Conservation (phyloP, 345 rosid species). For the Garcia nutans region DNA sequence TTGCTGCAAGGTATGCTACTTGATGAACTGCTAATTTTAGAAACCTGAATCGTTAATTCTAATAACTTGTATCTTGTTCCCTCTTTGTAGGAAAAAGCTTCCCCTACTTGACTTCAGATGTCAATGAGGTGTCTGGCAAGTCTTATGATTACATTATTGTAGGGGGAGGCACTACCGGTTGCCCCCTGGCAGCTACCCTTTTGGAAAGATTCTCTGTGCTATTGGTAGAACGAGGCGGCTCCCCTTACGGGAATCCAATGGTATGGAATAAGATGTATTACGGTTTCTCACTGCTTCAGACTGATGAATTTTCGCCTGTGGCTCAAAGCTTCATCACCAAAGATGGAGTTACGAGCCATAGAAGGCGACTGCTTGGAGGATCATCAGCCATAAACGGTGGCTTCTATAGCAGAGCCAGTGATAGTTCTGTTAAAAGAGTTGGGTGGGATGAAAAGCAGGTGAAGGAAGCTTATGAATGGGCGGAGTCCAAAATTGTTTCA, state of each 20-base stretch:
- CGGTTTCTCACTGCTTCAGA: conserved; percentile 52
- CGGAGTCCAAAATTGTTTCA: conserved; percentile 62
- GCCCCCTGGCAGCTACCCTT: conserved; percentile 67
- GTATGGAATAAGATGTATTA: conserved; percentile 39
- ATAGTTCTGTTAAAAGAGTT: conserved; percentile 42
- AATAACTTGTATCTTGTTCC: not conserved
- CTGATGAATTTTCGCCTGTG: conserved; percentile 55
- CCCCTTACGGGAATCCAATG: conserved; percentile 58
- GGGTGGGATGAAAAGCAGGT: conserved; percentile 65
- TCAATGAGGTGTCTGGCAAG: conserved; percentile 52
- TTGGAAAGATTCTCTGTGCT: conserved; percentile 60
- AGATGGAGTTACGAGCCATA: conserved; percentile 50
- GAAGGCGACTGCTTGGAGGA: conserved; percentile 75
- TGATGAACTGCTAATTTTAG: not conserved
- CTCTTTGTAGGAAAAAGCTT: conserved; percentile 37
- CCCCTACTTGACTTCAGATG: conserved; percentile 62
- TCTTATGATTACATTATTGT: conserved; percentile 68
- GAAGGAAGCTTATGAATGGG: conserved; percentile 65
- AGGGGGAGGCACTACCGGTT: conserved; percentile 74
- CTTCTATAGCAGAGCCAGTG: conserved; percentile 69
- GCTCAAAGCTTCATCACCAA: conserved; percentile 58
- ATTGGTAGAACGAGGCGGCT: conserved; percentile 63
- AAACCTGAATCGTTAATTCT: not conserved
- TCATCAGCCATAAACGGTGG: conserved; percentile 70
- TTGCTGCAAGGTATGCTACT: conserved; percentile 36